Conservation (phyloP, 2,329 filamentous ascomycete genomes). For the Talaromyces marneffei region DNA sequence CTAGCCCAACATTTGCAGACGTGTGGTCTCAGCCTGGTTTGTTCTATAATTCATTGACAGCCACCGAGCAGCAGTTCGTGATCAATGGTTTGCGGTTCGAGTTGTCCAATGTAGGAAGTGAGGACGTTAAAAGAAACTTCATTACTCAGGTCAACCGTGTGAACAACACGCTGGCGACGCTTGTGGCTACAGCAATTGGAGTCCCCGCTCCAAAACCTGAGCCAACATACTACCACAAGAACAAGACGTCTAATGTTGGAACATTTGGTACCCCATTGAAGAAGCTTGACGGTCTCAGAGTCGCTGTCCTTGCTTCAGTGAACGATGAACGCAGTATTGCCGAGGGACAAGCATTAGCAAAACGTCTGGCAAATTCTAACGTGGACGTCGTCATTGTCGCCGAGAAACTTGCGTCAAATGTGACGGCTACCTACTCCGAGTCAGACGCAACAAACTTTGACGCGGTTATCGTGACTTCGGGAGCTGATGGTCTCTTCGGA, state of each 20-base stretch:
- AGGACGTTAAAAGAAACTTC: slow-evolving; percentile 58
- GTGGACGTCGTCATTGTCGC: slow-evolving; percentile 57
- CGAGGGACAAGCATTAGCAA: slow-evolving; percentile 48
- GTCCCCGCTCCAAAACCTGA: slow-evolving; percentile 55
- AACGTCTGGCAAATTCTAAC: slow-evolving; percentile 36
- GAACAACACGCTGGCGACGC: slow-evolving; percentile 59
- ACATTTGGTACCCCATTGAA: slow-evolving; percentile 55
- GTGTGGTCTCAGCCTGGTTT: slow-evolving; percentile 67
- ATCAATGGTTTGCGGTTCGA: slow-evolving; percentile 71
- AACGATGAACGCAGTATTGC: slow-evolving; percentile 40
- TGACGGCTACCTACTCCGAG: slow-evolving; percentile 60
- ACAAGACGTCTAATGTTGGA: slow-evolving; percentile 57
- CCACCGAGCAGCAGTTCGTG: slow-evolving; percentile 63
- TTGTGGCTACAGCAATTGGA: slow-evolving; percentile 59
- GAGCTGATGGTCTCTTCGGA: slow-evolving; percentile 50
- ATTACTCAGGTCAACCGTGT: slow-evolving; percentile 64
- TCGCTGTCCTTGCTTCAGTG: slow-evolving; percentile 56
- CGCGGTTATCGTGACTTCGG: slow-evolving; percentile 53
- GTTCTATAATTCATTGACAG: slow-evolving; percentile 66
- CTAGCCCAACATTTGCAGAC: slow-evolving; percentile 62
- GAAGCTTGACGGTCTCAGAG: slow-evolving; percentile 56
- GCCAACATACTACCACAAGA: slow-evolving; percentile 61
- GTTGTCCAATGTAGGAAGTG: slow-evolving; percentile 53
- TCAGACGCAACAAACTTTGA: slow-evolving; percentile 50
- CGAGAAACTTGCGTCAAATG: slow-evolving; percentile 50